phyloP scores from a whole-genome alignment of 495 filamentous ascomycete species.

The Achaetomiella virescens region DNA sequence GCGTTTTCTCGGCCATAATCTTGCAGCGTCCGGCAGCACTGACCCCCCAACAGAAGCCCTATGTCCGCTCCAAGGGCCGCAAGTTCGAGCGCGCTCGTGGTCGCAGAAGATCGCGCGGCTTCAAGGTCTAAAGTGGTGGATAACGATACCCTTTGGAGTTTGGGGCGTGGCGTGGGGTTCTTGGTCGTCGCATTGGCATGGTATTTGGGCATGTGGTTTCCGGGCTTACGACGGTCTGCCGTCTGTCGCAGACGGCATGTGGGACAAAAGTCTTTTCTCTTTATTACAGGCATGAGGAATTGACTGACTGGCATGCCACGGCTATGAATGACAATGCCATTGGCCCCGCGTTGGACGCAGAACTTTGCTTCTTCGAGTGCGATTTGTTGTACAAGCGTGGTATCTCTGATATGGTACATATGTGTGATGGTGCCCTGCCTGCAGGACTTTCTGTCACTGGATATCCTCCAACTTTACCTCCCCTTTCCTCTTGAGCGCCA shows the following conservation, averaged over 20 bases:
- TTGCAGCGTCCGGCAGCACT: conserved; percentile 17
- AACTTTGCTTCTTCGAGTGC: background rate
- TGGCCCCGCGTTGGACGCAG: background rate
- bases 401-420: background rate
- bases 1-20: conserved; percentile 27
- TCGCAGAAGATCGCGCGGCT: conserved; percentile 89
- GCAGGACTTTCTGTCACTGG: conserved; percentile 1
- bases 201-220: conserved; percentile 11
- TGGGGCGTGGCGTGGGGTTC: conserved; percentile 12
- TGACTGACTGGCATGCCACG: conserved; percentile 8
- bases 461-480: conserved; percentile 31
- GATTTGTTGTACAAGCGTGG: background rate
- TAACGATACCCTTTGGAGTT: conserved; percentile 19
- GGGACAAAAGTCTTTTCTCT: conserved; percentile 10
- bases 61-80: conserved; percentile 94
- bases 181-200: conserved; percentile 14
- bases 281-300: conserved; percentile 13
- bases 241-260: background rate
- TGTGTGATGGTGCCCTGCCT: background rate
- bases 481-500: conserved; percentile 59
- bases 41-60: conserved; percentile 66
- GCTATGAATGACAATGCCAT: conserved; percentile 17
- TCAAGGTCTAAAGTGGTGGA: conserved; percentile 79
- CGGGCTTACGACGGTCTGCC: conserved; percentile 8
- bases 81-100: conserved; percentile 99